Percentiles rank a stretch among this genome's conserved stretches.
Evolutionary conservation across 208 protist genomes (phyloP).

Genomic region (Cochliopodium minus): DNA sequence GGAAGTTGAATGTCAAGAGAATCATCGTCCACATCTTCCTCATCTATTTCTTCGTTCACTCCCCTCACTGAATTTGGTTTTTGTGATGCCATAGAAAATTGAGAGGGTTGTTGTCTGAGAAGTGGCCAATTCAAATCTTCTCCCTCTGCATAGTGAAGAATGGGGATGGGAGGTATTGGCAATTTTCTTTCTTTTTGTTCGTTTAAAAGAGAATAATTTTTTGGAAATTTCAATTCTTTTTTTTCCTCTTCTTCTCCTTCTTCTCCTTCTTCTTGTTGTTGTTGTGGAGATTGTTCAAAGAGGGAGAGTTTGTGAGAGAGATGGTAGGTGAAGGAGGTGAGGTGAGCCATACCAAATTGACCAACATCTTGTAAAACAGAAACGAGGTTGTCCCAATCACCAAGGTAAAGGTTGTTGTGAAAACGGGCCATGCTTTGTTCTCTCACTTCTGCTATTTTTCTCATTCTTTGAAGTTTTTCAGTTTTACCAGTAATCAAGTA

Average conservation of each 20-base stretch:
- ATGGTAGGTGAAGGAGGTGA: slow-evolving; percentile 57
- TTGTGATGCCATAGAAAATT: too few species aligned
- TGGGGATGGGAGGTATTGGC: too few species aligned
- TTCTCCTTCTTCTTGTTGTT: background rate
- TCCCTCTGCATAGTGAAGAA: too few species aligned
- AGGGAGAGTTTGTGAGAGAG: slow-evolving; percentile 40
- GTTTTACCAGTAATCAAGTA: slow-evolving; percentile 84
- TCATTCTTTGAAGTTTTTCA: slow-evolving; percentile 68
- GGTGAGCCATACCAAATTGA: slow-evolving; percentile 61
- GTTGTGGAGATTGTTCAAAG: slow-evolving; percentile 17
- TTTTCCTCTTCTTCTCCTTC: slow-evolving; percentile 7
- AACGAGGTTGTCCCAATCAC: slow-evolving; percentile 63
- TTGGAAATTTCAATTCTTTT: too few species aligned
- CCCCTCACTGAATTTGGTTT: too few species aligned
- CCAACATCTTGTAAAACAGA: slow-evolving; percentile 28
- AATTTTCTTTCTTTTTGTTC: too few species aligned
- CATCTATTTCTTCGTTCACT: background rate
- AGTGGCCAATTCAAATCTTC: too few species aligned
- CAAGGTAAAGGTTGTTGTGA: slow-evolving; percentile 74
- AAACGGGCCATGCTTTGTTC: slow-evolving; percentile 65
- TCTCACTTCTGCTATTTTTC: slow-evolving; percentile 48
- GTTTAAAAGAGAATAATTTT: too few species aligned
- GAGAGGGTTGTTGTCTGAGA: too few species aligned
- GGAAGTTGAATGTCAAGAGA: slow-evolving; percentile 27
- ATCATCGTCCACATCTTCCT: slow-evolving; percentile 6